Evolutionary conservation across 2,329 filamentous ascomycete species (phyloP), one percentile per base, ranked within the genome.

Genomic region (Verticillium klebahnii): DNA sequence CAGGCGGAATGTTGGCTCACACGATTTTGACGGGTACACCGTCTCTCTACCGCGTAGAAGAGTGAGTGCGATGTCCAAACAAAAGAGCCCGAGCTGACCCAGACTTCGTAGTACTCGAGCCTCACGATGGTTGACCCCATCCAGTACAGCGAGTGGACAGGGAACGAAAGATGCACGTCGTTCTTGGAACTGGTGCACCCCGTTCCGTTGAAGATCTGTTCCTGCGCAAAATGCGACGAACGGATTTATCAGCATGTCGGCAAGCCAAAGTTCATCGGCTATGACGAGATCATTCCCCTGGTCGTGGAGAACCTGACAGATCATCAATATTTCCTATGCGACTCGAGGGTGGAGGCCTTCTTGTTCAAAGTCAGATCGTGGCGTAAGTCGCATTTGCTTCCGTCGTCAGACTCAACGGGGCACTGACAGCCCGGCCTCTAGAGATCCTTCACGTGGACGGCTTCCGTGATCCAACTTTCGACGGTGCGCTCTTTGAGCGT

Each of bases 251-350:
- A 58, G 25, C 52, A 58, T 4, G 57, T 61, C 25, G 39, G 50
- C 6, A 50, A 58, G n/a, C 62, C 64, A 4, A 58, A 40, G 8
- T 66, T 66, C 45, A 39, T 29, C 7, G 59, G 57, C 2, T 64
- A 64, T 29, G 37, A 40, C 23, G 39, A 56, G 3, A 60, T 64
- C 50, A 62, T 11, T 2, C 14, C 15, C 5, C 29, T 59, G 3
- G 40, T 32, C 6, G 37, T 58, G 2, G 60, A 61, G 12, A 14
- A 39, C 2, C 7, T 63, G 29, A 60, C 61, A 4, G 64, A 66
- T 23, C 64, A 66, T 39, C 63, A 67, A 25, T 65, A 61, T n/a
- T 64, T 67, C 9, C 37, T 68, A 6, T 67, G 62, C 17, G 60
- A 61, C 15, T 32, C 55, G 9, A 45, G 17, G 5, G 57, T 68